phyloP scores from a whole-genome alignment of 2,329 filamentous ascomycete species.

The Stachybotrys elegans region DNA sequence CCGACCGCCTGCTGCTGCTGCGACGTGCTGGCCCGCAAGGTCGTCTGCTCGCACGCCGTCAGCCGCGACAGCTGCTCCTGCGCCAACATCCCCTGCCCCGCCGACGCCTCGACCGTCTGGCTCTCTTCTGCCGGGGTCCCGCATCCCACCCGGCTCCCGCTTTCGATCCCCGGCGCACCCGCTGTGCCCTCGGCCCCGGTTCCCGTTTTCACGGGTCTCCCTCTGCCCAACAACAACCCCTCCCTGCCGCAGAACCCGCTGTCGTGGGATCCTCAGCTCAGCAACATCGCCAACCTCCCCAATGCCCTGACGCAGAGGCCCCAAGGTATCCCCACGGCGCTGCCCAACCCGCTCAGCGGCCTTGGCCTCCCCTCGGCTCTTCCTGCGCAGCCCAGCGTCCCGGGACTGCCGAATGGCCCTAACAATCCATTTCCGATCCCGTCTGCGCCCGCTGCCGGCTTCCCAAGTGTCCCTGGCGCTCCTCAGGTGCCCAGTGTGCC shows the following conservation, averaged over 20 bases:
- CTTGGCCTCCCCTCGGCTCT: neutral
- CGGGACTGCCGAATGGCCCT: neutral
- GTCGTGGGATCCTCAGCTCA: neutral
- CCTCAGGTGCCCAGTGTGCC: too few species aligned
- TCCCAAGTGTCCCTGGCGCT: too few species aligned
- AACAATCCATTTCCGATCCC: too few species aligned
- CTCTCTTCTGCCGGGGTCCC: neutral
- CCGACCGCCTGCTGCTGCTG: slow-evolving; percentile 28
- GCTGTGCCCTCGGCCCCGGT: neutral
- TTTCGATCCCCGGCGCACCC: neutral
- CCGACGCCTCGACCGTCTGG: slow-evolving; percentile 6
- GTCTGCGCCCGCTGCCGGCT: too few species aligned
- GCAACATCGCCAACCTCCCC: neutral
- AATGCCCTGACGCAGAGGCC: neutral
- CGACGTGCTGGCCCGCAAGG: slow-evolving; percentile 16
- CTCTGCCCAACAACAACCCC: neutral
- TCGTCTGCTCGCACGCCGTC: slow-evolving; percentile 17
- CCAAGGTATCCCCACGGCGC: neutral
- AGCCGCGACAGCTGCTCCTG: slow-evolving; percentile 20
- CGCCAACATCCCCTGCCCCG: slow-evolving; percentile 17
- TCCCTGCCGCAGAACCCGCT: neutral
- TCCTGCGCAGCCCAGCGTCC: neutral
- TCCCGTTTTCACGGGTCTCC: neutral
- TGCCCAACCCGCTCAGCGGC: neutral
- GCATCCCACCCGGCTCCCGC: neutral